Percentiles rank a stretch among this genome's conserved stretches.
phyloP scores from a whole-genome alignment of 768 basidiomycete species.

The Amanita rimosa region DNA sequence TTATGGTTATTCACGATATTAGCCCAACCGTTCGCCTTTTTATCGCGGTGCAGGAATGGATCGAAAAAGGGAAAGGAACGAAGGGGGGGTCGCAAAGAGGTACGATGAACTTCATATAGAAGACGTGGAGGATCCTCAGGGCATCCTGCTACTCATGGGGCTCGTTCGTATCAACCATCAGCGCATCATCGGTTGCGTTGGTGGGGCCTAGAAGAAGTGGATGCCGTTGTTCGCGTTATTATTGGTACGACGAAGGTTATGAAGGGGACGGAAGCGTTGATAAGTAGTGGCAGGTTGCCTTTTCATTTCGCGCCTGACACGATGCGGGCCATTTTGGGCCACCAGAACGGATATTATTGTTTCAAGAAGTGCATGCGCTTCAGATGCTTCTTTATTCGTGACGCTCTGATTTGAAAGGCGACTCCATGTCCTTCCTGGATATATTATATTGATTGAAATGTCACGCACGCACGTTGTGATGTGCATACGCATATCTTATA shows the following conservation, averaged over 20 bases:
- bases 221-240: neutral
- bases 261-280: neutral
- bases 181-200: neutral
- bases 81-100: neutral
- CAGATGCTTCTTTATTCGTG: constrained; percentile 2
- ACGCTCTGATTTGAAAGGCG: neutral
- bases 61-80: neutral
- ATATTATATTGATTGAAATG: neutral
- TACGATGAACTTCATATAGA: neutral
- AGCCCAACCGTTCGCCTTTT: neutral
- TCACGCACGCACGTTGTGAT: neutral
- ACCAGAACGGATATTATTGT: constrained; percentile 7
- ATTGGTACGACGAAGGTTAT: neutral
- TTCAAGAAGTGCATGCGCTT: constrained; percentile 5
- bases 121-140: constrained; percentile 4
- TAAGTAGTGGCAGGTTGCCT: neutral
- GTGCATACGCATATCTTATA: neutral
- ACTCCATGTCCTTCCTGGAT: neutral
- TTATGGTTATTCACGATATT: neutral
- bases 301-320: neutral
- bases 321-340: neutral
- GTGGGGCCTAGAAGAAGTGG: neutral
- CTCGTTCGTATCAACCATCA: neutral
- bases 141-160: constrained; percentile 1
- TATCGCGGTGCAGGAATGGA: neutral